phyloP scores from a whole-genome alignment of 2,329 filamentous ascomycete species.

The Clonostachys solani region DNA sequence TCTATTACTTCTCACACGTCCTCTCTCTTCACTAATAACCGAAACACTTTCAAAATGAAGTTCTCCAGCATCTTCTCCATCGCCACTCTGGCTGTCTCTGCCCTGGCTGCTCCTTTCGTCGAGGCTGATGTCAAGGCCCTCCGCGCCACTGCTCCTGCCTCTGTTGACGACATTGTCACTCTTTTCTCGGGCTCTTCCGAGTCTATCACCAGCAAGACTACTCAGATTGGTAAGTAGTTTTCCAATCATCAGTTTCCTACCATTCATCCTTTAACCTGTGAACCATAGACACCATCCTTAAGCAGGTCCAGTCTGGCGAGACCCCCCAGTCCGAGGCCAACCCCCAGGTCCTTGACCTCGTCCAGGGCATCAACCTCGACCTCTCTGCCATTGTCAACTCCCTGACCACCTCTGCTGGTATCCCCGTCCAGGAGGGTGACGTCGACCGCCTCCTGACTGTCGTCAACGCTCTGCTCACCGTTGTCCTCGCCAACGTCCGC shows the following conservation, averaged over 20 bases:
- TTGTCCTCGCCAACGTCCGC: conserved; percentile 15
- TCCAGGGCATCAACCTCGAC: conserved; percentile 10
- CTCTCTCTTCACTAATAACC: background rate
- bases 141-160: background rate
- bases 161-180: conserved; percentile 1
- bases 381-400: conserved; percentile 15
- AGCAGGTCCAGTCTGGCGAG: conserved; percentile 10
- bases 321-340: conserved; percentile 12
- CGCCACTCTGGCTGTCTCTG: conserved; percentile 5
- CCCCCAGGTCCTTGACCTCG: conserved; percentile 5
- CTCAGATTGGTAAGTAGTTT: background rate
- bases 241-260: no score
- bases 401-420: conserved; percentile 11
- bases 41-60: conserved; percentile 4
- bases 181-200: background rate
- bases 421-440: conserved; percentile 12
- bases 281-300: background rate
- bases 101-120: conserved; percentile 6
- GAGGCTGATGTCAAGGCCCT: conserved; percentile 2
- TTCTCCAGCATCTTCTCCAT: conserved; percentile 5
- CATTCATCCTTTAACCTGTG: background rate
- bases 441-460: conserved; percentile 13
- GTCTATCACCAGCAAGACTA: background rate
- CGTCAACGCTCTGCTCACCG: conserved; percentile 11
- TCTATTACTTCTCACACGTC: no score